Percentiles rank a stretch among this genome's conserved stretches.
Conservation (phyloP, 2,329 filamentous ascomycete genomes). For the Lithohypha guttulata region DNA sequence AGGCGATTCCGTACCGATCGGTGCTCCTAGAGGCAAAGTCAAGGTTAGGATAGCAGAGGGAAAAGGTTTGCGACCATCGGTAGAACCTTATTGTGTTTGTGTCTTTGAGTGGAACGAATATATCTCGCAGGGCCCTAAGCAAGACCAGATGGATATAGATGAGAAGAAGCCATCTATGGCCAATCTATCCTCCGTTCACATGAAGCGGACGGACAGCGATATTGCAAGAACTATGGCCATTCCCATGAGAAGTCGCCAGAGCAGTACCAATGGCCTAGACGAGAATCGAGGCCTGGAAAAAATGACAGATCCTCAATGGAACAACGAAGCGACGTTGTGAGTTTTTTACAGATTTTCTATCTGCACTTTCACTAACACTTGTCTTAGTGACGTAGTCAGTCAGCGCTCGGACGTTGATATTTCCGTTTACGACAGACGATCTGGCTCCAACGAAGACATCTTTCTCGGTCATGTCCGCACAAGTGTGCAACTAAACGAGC, state of each 20-base stretch:
- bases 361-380: constrained; percentile 23
- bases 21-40: constrained; percentile 72
- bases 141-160: constrained; percentile 48
- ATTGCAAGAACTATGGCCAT: constrained; percentile 82
- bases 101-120: constrained; percentile 96
- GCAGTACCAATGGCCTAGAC: constrained; percentile 78
- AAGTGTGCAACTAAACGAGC: constrained; percentile 56
- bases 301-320: constrained; percentile 83
- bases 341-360: constrained; percentile 29
- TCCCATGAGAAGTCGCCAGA: constrained; percentile 92
- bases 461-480: constrained; percentile 87
- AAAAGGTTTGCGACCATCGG: constrained; percentile 66
- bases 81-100: constrained; percentile 88
- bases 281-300: constrained; percentile 54
- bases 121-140: constrained; percentile 75
- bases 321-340: constrained; percentile 90
- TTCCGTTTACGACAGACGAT: constrained; percentile 74
- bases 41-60: constrained; percentile 82
- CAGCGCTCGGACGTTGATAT: constrained; percentile 84
- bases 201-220: constrained; percentile 65
- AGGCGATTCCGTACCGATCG: constrained; percentile 49
- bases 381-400: constrained; percentile 74
- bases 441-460: constrained; percentile 58
- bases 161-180: constrained; percentile 48
- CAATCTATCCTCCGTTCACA: constrained; percentile 45